Evolutionary conservation across 1,284 basidiomycete species (phyloP).

Genomic region (Apiotrichum brassicae): DNA sequence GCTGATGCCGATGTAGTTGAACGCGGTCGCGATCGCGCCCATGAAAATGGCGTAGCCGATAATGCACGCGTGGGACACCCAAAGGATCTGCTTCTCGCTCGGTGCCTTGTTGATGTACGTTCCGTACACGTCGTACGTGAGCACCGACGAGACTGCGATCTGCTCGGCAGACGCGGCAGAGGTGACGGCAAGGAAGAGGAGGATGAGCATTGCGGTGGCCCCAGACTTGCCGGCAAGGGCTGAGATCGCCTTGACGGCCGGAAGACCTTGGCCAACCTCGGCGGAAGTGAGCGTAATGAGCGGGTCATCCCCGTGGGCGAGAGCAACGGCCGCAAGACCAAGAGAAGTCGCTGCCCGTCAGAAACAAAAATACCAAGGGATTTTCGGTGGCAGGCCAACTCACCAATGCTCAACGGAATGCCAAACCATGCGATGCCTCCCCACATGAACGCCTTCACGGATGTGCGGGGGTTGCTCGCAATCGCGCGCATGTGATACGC

Average conservation of each 20-base stretch:
- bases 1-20: slow-evolving; percentile 79
- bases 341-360: slow-evolving; percentile 46
- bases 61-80: slow-evolving; percentile 51
- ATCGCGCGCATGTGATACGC: slow-evolving; percentile 71
- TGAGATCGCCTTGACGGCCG: slow-evolving; percentile 62
- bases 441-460: slow-evolving; percentile 78
- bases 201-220: slow-evolving; percentile 50
- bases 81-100: slow-evolving; percentile 56
- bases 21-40: slow-evolving; percentile 74
- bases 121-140: slow-evolving; percentile 71
- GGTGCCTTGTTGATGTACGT: slow-evolving; percentile 57
- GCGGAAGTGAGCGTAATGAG: slow-evolving; percentile 51
- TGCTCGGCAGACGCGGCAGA: slow-evolving; percentile 81
- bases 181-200: slow-evolving; percentile 58
- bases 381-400: no score
- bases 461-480: slow-evolving; percentile 71
- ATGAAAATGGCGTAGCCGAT: slow-evolving; percentile 70
- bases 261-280: slow-evolving; percentile 75
- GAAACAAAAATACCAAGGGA: no score
- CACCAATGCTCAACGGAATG: slow-evolving; percentile 59
- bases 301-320: slow-evolving; percentile 54
- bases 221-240: slow-evolving; percentile 71
- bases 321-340: slow-evolving; percentile 72
- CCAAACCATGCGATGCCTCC: slow-evolving; percentile 87
- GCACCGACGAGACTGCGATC: slow-evolving; percentile 69